Evolutionary conservation across 2,329 filamentous ascomycete genomes (phyloP), one percentile per base, ranked within the genome.

Genomic region (Venturia oleaginea): DNA sequence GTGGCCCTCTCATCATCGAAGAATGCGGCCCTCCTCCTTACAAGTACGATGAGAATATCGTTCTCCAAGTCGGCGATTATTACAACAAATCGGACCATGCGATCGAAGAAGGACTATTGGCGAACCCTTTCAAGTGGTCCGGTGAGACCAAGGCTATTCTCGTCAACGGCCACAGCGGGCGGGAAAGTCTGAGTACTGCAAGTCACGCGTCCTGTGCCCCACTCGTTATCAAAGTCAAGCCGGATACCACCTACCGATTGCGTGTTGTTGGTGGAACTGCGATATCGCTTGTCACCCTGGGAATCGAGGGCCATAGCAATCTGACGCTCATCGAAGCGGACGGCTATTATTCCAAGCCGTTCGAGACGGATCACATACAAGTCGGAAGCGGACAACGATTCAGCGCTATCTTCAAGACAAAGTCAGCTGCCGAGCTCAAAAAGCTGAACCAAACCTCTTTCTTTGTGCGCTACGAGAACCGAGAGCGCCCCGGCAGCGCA

Each of bases 261-360:
- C 79, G 86, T 11, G 83, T 86, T 69, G 80, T 89, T 54, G 84
- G 84, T 4, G 79, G 72, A 0, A 82, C 80, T 0, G 82, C 82
- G 0, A 74, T 88, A 22, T 84, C 83, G 0, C 77, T 83, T 67
- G 73, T 81, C 3, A 78, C 80, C 1, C 68, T 86, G 3, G 84
- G 76, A 0, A 80, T 89, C 48, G 83, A 87, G 66, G 79, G 71
- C 6, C 86, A 89, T 68, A 69, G 76, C 1, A 74, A 81, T 11
- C 70, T 88, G 46, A 80, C 78, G 0, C 76, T 90, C 63, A 84
- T 89, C 64, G 81, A 83, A 65, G 85, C 83, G 0, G 86, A 89
- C 64, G 76, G 57, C 66, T 75, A 32, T 19, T 85, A 84, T 70
- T 84, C 82, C 3, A 76, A 79, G 68, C 79, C 81, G 0, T 74